Evolutionary conservation across 129 eudicot genomes (phyloP).

Genomic region (Saposhnikovia divaricata): DNA sequence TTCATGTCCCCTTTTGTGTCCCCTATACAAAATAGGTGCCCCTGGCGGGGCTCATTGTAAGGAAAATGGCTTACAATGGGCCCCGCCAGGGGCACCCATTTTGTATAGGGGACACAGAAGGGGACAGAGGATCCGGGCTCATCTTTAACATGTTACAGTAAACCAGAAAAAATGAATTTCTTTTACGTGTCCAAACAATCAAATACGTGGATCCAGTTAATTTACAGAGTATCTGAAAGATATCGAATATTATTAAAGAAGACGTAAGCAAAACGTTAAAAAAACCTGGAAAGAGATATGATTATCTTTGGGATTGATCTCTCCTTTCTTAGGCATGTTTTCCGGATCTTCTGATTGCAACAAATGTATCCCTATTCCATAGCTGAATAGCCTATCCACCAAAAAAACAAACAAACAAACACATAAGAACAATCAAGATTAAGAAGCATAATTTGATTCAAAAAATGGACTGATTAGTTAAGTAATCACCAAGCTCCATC

Average conservation of each 20-base stretch:
- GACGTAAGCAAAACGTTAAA: not conserved
- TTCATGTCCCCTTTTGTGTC: too few relatives aligned
- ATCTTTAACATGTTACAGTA: not conserved
- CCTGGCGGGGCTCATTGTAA: too few relatives aligned
- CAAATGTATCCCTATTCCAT: slow-evolving; percentile 80
- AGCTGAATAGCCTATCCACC: slow-evolving; percentile 56
- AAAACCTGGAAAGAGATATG: slow-evolving; percentile 83
- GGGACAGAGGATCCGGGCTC: too few relatives aligned
- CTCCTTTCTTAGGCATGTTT: slow-evolving; percentile 38
- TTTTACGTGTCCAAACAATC: not conserved
- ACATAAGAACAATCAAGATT: not conserved
- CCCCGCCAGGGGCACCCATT: too few relatives aligned
- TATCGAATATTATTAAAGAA: not conserved
- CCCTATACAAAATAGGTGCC: too few relatives aligned
- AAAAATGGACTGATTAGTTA: too few relatives aligned
- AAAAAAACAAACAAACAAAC: not conserved
- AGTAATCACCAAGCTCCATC: slow-evolving; percentile 71
- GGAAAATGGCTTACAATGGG: too few relatives aligned
- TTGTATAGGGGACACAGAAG: too few relatives aligned
- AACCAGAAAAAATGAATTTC: not conserved
- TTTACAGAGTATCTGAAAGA: not conserved
- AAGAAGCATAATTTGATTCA: not conserved
- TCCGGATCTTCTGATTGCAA: slow-evolving; percentile 54
- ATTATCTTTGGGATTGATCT: slow-evolving; percentile 70
- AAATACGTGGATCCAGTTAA: not conserved